Evolutionary conservation across 2,329 filamentous ascomycete species (phyloP).

Genomic region (Fusarium sp.): DNA sequence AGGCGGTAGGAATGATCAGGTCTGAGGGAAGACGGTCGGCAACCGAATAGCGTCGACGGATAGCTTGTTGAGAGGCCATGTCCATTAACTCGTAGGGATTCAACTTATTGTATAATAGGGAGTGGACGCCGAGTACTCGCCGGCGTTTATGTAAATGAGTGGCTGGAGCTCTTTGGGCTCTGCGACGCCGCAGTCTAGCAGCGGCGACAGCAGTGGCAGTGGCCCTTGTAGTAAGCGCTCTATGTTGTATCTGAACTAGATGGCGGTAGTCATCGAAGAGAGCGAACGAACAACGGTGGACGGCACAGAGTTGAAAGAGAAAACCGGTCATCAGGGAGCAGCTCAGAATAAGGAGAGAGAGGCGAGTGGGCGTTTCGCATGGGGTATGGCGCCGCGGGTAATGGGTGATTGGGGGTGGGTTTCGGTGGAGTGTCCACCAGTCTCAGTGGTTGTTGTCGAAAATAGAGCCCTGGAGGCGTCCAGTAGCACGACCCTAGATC

Average conservation of each 20-base stretch:
- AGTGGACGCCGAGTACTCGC: constrained; percentile 53
- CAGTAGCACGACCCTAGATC: constrained; percentile 43
- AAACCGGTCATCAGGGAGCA: constrained; percentile 63
- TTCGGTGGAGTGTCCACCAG: constrained; percentile 31
- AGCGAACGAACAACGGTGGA: constrained; percentile 62
- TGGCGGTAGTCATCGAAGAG: constrained; percentile 63
- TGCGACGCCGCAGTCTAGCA: constrained; percentile 59
- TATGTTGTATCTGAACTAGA: constrained; percentile 57
- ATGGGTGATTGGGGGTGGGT: constrained; percentile 34
- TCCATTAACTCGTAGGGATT: constrained; percentile 46
- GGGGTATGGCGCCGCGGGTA: constrained; percentile 45
- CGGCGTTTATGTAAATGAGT: constrained; percentile 57
- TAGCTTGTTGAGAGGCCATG: constrained; percentile 57
- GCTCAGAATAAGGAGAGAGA: constrained; percentile 49
- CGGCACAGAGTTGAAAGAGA: constrained; percentile 64
- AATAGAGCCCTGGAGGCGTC: constrained; percentile 46
- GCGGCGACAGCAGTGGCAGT: constrained; percentile 58
- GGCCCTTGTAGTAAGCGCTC: constrained; percentile 62
- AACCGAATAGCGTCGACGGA: constrained; percentile 59
- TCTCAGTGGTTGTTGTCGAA: constrained; percentile 38
- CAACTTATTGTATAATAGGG: constrained; percentile 46
- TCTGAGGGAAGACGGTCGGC: constrained; percentile 55
- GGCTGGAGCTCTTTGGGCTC: constrained; percentile 56
- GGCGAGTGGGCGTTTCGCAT: constrained; percentile 48
- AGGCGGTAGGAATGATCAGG: constrained; percentile 44